Base-by-base conservation (phyloP, 352 stramenopile species). In the Pilasporangium apinafurcum region DNA sequence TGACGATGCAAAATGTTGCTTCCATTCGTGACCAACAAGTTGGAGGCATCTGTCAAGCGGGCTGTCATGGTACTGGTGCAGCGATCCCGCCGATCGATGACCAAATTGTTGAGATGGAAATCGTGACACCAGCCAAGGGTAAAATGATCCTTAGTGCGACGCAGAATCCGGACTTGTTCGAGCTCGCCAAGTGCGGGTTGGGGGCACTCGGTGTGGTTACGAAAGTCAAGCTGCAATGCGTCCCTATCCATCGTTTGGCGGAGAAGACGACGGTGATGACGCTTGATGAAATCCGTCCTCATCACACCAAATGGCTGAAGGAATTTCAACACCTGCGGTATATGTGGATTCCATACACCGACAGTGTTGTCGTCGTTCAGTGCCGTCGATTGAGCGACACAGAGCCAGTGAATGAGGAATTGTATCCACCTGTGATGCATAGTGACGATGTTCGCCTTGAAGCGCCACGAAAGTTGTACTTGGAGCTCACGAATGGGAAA, bases 301-400 rank as follows among this genome's bases (percentile, higher is more conserved):
- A 91, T 45, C 86, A 97, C 59, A 62, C 57, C 27, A 51, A 66
- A 24, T 89, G 80, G 56, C 65, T 97, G 1, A 39, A 70, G 16
- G 55, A 88, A 45, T 89, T 83, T 53, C 73, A 92, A 50, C 88
- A 97, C 57, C 37, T 96, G 30, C 71, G 96, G 27, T 99, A 98
- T 76, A 99, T 99, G 96, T 99, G 96, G 96, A 97, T 99, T 51
- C 96, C 96, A 9, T 97, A 98, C 71, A 97, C 91, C 5, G 95
- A 98, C 51, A 65, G 76, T 0, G 80, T 98, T 30, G 87, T 98
- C 0, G 91, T 98, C 28, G 95, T 99, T 16, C 94, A 96, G 31
- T 93, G 79, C 28, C 71, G 85, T 44, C 66, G 56, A 21, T 70
- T 78, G 42, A 61, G 66, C 34, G 60, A 77, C 22, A 56, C 70